phyloP scores from a whole-genome alignment of 805 yeast genomes.

The Hanseniaspora jakobsenii region DNA sequence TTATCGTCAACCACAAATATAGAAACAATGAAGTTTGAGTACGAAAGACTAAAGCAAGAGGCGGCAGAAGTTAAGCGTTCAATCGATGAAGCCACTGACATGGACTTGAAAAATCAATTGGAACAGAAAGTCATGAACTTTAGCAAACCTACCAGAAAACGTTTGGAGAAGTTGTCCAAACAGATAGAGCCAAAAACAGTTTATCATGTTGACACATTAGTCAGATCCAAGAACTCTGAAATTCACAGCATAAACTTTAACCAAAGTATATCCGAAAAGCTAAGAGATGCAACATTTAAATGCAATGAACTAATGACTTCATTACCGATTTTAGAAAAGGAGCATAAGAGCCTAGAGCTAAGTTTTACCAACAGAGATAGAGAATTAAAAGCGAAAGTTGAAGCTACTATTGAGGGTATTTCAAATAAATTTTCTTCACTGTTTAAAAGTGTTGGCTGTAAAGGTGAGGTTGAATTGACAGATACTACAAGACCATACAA shows the following conservation, averaged over 20 bases:
- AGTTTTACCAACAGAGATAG: constrained; percentile 32
- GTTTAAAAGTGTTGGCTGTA: constrained; percentile 68
- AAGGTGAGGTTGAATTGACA: constrained; percentile 61
- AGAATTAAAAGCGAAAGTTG: constrained; percentile 54
- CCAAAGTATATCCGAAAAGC: constrained; percentile 13
- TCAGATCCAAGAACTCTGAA: constrained; percentile 10
- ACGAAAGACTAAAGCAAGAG: not conserved
- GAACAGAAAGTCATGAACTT: not conserved
- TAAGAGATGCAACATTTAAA: constrained; percentile 26
- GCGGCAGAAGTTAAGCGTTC: not conserved
- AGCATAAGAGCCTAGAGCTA: constrained; percentile 24
- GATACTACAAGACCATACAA: constrained; percentile 38
- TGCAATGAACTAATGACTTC: constrained; percentile 21
- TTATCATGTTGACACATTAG: not conserved
- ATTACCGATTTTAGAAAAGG: constrained; percentile 20
- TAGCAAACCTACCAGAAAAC: not conserved
- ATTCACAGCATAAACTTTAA: constrained; percentile 7
- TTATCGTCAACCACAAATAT: too few species aligned
- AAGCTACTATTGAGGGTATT: constrained; percentile 40
- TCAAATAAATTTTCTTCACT: constrained; percentile 54
- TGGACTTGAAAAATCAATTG: not conserved
- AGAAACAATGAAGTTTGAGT: too few species aligned
- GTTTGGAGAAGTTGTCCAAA: not conserved
- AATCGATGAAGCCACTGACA: not conserved
- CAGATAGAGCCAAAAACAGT: not conserved